Conservation (phyloP, 2,329 filamentous ascomycete genomes). For the Fusarium gaditjirri region DNA sequence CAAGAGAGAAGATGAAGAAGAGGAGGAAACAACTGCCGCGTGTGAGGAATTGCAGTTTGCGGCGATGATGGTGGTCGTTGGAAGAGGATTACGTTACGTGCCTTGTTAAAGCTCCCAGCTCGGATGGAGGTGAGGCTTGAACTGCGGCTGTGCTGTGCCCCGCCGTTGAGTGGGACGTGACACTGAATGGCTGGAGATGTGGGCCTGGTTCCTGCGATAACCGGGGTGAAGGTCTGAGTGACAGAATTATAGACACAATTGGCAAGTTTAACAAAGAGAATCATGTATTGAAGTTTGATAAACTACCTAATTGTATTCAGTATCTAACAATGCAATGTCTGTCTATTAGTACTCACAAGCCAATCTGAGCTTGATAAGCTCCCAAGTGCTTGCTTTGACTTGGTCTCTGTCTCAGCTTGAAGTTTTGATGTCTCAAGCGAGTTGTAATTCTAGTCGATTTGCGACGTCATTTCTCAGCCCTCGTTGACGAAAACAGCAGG, state of each 20-base stretch:
- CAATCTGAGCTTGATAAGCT: not conserved
- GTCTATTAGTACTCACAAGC: not conserved
- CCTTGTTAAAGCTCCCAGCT: slow-evolving; percentile 44
- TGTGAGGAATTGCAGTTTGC: slow-evolving; percentile 33
- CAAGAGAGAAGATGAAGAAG: slow-evolving; percentile 11
- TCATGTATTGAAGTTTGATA: not conserved
- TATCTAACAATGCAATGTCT: not conserved
- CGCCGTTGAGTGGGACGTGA: slow-evolving; percentile 26
- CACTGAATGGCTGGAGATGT: slow-evolving; percentile 16
- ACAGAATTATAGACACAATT: not conserved
- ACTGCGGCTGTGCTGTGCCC: slow-evolving; percentile 41
- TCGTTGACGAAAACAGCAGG: not conserved
- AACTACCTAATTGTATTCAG: not conserved
- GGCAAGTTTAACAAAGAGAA: not conserved
- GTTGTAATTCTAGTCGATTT: not conserved
- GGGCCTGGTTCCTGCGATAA: slow-evolving; percentile 21
- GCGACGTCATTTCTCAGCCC: not conserved
- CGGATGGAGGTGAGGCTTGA: slow-evolving; percentile 40
- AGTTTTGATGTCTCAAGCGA: not conserved
- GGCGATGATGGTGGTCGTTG: slow-evolving; percentile 40
- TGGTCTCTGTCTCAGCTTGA: not conserved
- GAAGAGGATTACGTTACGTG: slow-evolving; percentile 45
- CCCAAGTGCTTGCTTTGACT: not conserved
- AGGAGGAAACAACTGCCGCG: slow-evolving; percentile 27
- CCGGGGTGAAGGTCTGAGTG: not conserved